Conservation (phyloP, 2,329 filamentous ascomycete genomes). For the Colletotrichum orchidophilum region DNA sequence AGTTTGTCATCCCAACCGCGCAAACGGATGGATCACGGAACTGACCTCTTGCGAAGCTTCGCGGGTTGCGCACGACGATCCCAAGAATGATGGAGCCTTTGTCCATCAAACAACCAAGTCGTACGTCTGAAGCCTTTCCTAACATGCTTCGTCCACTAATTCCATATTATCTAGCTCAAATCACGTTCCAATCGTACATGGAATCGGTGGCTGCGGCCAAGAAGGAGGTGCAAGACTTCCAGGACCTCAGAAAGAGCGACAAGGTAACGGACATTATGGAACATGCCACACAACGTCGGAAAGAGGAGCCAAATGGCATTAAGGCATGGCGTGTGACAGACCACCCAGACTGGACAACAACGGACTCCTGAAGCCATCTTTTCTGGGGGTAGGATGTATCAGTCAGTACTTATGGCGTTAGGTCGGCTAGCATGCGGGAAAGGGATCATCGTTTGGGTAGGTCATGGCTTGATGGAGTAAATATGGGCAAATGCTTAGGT, state of each 20-base stretch:
- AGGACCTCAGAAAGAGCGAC: constrained; percentile 55
- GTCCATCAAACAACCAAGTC: constrained; percentile 57
- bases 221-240: constrained; percentile 62
- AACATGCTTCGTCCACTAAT: not conserved
- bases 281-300: constrained; percentile 61
- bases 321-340: constrained; percentile 68
- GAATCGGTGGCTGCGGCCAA: constrained; percentile 57
- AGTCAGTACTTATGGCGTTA: constrained; percentile 1
- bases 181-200: constrained; percentile 56
- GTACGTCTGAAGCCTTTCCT: constrained; percentile 49
- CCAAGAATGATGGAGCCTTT: constrained; percentile 63
- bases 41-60: constrained; percentile 47
- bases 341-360: constrained; percentile 63
- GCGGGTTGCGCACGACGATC: constrained; percentile 58
- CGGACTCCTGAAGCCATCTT: not conserved
- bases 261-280: constrained; percentile 60
- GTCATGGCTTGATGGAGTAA: constrained; percentile 35
- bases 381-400: too few relatives aligned
- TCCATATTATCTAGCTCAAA: constrained; percentile 55
- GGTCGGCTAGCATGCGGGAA: not conserved
- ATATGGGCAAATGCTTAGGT: not conserved
- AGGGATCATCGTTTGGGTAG: not conserved
- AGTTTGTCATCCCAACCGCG: constrained; percentile 44
- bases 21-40: not conserved
- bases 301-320: constrained; percentile 65